Evolutionary conservation across 257 asterid species (phyloP).

Genomic region (Jaltomata sinuosa): DNA sequence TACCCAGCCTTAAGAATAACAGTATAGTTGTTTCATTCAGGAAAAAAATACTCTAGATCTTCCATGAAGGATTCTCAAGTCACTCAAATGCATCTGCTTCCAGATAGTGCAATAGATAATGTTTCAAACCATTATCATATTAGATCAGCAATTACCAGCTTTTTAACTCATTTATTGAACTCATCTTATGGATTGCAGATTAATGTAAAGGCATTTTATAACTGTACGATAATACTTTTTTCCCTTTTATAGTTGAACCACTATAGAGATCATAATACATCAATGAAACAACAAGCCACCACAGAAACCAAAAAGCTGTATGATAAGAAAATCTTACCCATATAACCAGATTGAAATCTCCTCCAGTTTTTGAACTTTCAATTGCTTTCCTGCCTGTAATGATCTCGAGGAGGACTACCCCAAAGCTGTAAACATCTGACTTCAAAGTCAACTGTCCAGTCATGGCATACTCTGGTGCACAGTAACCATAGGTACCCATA

Average conservation of each 20-base stretch:
- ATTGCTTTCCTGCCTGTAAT: constrained; percentile 91
- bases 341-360: constrained; percentile 71
- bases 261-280: neutral
- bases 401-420: constrained; percentile 88
- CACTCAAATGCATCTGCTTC: neutral
- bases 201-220: neutral
- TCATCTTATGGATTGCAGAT: neutral
- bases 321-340: constrained; percentile 50
- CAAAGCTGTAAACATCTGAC: constrained; percentile 92
- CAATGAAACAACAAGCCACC: neutral
- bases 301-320: neutral
- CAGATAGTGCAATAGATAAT: neutral
- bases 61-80: neutral
- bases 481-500: constrained; percentile 97
- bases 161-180: neutral
- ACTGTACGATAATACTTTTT: neutral
- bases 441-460: constrained; percentile 90
- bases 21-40: neutral
- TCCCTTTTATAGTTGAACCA: neutral
- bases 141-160: neutral
- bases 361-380: constrained; percentile 55
- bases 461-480: constrained; percentile 99
- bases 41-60: neutral
- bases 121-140: neutral
- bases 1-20: neutral